Evolutionary conservation across 192 early-diverging fungal genomes (phyloP), one percentile per base, ranked within the genome.

Genomic region (Podila horticola): DNA sequence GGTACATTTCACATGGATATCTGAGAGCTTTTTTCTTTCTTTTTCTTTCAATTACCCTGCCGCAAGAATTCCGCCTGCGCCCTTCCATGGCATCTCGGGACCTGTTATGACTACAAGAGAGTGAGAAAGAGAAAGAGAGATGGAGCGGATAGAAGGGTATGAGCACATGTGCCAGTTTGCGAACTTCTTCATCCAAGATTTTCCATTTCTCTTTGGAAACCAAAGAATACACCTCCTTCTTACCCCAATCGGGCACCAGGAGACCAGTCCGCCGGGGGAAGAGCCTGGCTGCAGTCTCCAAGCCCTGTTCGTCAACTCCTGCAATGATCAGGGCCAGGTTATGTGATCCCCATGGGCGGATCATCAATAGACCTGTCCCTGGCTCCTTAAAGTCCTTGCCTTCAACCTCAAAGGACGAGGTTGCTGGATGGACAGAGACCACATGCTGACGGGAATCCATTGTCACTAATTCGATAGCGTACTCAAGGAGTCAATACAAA

Each of bases 191-290:
- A 4, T 51, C 31, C 38, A 20, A 19, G n/a, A 12, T 58, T 24
- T 13, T 12, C 10, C 3, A 13, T 10, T 19, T 29, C 24, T 12
- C 8, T 5, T 24, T 31, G 10, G 0, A 45, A n/a, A 64, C 19
- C 30, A 52, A 52, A 8, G 26, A 38, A 22, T n/a, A 33, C 4
- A 34, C 5, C 20, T 10, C 17, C 20, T 28, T 29, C 55, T 79
- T 85, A 84, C 85, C 71, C 84, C 86, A 89, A 62, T 89, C 88
- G 30, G 88, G 86, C 28, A 89, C 76, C 15, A 87, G 30, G 6
- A 86, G 73, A 4, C 88, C 88, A 26, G 88, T 85, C 11, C 85
- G 82, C 45, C 83, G 86, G 12, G 86, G 88, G 34, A 89, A 71
- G n/a, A 89, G 65, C 48, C 79, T 68, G 10, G 76, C 65, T 1